Percentiles rank a stretch among this genome's conserved stretches.
Conservation (phyloP, 2,329 filamentous ascomycete genomes). For the Penicillium psychrosexuale region DNA sequence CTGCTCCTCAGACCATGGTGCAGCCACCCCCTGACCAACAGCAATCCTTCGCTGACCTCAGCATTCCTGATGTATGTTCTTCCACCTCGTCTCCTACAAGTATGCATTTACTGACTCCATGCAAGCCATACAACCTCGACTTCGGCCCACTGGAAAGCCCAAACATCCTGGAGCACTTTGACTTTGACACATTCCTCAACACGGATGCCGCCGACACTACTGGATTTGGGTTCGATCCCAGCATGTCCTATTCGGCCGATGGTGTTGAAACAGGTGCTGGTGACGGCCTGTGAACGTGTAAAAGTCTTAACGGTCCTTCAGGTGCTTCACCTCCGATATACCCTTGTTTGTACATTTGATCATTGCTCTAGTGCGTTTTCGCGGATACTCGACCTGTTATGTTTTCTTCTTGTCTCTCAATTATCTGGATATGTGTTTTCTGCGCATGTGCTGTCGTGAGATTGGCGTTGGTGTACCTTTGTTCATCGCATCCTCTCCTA, state of each 20-base stretch:
- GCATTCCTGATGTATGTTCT: conserved; percentile 38
- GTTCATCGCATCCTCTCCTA: conserved; percentile 24
- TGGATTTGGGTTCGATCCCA: conserved; percentile 45
- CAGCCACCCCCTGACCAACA: conserved; percentile 36
- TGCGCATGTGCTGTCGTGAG: conserved; percentile 24
- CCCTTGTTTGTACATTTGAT: conserved; percentile 41
- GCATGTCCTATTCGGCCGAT: conserved; percentile 38
- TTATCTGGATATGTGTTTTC: conserved; percentile 31
- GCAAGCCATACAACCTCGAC: conserved; percentile 41
- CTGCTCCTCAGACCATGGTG: conserved; percentile 36
- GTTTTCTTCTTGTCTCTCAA: conserved; percentile 23
- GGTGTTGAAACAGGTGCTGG: conserved; percentile 44
- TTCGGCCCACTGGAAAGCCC: conserved; percentile 47
- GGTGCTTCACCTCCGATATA: conserved; percentile 37
- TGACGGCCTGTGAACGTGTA: conserved; percentile 37
- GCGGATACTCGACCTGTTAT: conserved; percentile 18
- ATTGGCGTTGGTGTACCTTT: conserved; percentile 38
- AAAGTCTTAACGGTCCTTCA: conserved; percentile 33
- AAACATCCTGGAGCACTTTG: conserved; percentile 55
- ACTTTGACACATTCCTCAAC: conserved; percentile 66
- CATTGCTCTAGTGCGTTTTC: conserved; percentile 25
- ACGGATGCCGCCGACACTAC: conserved; percentile 47
- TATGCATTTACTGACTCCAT: neutral
- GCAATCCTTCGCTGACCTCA: conserved; percentile 34
- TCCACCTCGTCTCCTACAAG: neutral